These are phyloP conservation scores for Kluyveromyces starmeri DNA, from an alignment of 805 yeast species.

Conservation along the genomic window DNA sequence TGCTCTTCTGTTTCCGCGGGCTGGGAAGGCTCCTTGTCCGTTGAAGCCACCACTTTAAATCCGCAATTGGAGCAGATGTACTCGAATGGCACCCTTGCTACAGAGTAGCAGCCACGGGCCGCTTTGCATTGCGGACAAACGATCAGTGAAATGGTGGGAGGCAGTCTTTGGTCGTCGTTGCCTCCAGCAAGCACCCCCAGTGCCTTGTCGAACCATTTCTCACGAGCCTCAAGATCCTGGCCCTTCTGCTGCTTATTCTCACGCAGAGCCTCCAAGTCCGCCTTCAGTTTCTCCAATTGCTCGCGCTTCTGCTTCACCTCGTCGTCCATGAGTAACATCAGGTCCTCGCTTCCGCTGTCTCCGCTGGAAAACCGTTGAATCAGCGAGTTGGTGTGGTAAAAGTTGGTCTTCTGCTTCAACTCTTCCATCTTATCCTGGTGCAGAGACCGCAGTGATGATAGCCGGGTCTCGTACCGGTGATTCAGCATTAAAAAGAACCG, in stretches of 20 bases:
- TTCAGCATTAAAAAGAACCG: conserved; percentile 6
- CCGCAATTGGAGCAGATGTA: conserved; percentile 25
- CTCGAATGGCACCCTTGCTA: conserved; percentile 14
- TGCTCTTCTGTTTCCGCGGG: too few species aligned
- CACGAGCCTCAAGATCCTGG: conserved; percentile 20
- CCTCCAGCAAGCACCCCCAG: conserved; percentile 25
- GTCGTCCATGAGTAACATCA: conserved; percentile 35
- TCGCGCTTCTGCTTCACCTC: conserved; percentile 34
- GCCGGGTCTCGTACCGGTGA: conserved; percentile 11
- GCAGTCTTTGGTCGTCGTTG: conserved; percentile 12
- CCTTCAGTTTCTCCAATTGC: conserved; percentile 31
- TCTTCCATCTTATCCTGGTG: conserved; percentile 54
- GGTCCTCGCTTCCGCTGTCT: conserved; percentile 39
- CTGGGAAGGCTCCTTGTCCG: too few species aligned
- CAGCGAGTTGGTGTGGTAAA: conserved; percentile 65
- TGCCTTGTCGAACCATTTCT: conserved; percentile 29
- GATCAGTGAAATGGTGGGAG: conserved; percentile 12
- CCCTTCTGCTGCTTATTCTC: conserved; percentile 10
- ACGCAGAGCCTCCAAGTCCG: conserved; percentile 20
- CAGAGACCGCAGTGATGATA: conserved; percentile 33
- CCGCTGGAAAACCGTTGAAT: conserved; percentile 54
- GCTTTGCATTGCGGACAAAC: conserved; percentile 20
- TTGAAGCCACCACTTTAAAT: conserved; percentile 6
- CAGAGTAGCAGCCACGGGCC: conserved; percentile 19
- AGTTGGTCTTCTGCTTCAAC: conserved; percentile 64